Percentiles rank a stretch among this genome's conserved stretches.
Conservation (phyloP, 345 rosid species). For the Streptanthus diversifolius region DNA sequence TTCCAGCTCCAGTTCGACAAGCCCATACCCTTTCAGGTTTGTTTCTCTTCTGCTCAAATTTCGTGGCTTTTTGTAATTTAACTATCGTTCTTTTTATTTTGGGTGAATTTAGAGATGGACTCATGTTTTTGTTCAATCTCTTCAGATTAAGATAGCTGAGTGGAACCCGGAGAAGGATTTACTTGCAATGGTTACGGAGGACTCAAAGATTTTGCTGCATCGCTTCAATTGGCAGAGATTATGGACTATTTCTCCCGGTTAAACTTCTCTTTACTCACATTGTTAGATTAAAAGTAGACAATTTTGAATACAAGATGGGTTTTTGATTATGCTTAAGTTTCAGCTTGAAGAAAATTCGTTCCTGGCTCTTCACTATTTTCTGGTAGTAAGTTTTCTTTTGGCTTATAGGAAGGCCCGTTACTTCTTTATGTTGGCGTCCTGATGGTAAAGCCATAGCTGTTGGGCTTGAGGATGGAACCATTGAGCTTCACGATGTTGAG, state of each 20-base stretch:
- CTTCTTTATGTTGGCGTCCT: conserved; percentile 87
- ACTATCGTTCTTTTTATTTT: not conserved
- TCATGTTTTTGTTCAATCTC: not conserved
- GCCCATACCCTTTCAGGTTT: conserved; percentile 79
- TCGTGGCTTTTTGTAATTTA: not conserved
- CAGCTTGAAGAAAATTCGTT: not conserved
- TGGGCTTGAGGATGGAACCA: conserved; percentile 83
- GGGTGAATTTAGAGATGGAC: not conserved
- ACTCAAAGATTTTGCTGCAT: conserved; percentile 68
- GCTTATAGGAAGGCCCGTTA: conserved; percentile 52
- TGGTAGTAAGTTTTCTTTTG: not conserved
- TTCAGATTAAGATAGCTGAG: conserved; percentile 62
- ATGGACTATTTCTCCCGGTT: conserved; percentile 79
- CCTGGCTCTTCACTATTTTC: not conserved
- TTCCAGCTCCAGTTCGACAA: conserved; percentile 89
- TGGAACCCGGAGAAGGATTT: conserved; percentile 91
- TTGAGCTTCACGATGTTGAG: conserved; percentile 85
- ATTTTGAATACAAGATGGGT: not conserved
- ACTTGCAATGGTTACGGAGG: conserved; percentile 78
- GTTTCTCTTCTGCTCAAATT: not conserved
- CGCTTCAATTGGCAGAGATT: conserved; percentile 89
- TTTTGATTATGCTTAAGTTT: not conserved
- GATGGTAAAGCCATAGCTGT: conserved; percentile 84
- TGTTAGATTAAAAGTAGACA: not conserved
- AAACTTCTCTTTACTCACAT: not conserved